Base-by-base conservation (phyloP, 495 filamentous ascomycete genomes). In the Xylaria venustula region DNA sequence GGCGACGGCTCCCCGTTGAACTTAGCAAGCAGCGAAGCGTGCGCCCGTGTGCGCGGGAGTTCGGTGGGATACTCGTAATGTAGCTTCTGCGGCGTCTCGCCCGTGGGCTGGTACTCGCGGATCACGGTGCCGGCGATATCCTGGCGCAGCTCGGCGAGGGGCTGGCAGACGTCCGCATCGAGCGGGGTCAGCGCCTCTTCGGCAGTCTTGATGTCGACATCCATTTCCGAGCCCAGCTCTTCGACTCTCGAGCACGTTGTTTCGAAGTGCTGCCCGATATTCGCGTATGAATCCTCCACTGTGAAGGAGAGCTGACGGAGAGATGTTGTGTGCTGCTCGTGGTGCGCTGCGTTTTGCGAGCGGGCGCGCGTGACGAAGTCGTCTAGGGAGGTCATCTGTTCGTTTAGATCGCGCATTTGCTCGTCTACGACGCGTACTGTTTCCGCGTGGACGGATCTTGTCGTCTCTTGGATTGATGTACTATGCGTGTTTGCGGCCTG, bases 371-470 rank as follows among this genome's bases (percentile, higher is more conserved):
- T 80, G 34, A 97, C 90, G 63, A 97, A 96, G 60, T 92, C 90
- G 73, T 97, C 94, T 6, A 98, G 81, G 7, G 90, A 88, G 63
- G 83, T 83, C 85, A 98, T 93, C 74, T 98, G 91, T 7, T 79
- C 80, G 58, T 89, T 87, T 75, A 98, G 88, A 58, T 95, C 88
- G 40, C 81, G 82, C 77, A 96, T 89, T 72, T 98, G 95, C 25
- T 87, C 88, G 68, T 93, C 89, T 9, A 97, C 93, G 64, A 96
- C 94, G 1, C 86, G 87, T 19, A 96, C 85, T 0, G 93, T 96
- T 73, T 96, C 88, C n/a, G 90, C 88, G 61, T 98, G 92, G 9
- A 98, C 91, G 0, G 91, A 90, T 55, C 89, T 88, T 1, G 93
- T 95, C 0, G 89, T 87, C 2, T 81, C 81, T 62, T 91, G 89